Evolutionary conservation across 495 filamentous ascomycete species (phyloP), one percentile per base, ranked within the genome.

Genomic region (Penicillium malachiteum): DNA sequence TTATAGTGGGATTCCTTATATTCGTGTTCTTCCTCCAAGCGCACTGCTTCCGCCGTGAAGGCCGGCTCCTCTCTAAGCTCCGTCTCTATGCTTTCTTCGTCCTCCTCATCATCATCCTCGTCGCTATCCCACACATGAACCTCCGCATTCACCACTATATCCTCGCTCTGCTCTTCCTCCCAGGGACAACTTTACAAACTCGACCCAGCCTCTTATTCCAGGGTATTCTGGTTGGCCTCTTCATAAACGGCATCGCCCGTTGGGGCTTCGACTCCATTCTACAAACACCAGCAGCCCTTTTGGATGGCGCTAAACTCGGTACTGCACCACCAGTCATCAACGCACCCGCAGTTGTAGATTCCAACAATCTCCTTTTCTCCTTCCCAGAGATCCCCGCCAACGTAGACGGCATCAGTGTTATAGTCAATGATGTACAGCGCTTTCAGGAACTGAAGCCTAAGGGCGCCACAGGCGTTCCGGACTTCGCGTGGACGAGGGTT

Each of bases 91-190:
- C 64, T 18, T 58, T 79, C 48, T 65, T 85, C 47, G 71, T 67
- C 13, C 52, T 53, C 9, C 54, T 58, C 31, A 57, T 87, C 5
- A 50, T 81, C 11, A 54, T 76, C 41, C 70, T 85, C 46, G 60
- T 85, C 17, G 64, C 78, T 3, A 71, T 86, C 0, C 84, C 84
- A 11, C 62, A 78, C 52, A 78, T 85, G 72, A 83, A 80, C 57
- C 73, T 87, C 39, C 79, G 84, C 46, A 85, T 87, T 60, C 84
- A 87, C 60, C 84, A 87, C 63, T 87, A 86, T 62, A 84, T 87
- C 64, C 75, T 87, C 18, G 78, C 78, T 7, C 75, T 86, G 1
- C 68, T 86, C 10, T 73, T 86, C 39, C 71, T 84, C 7, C 81
- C 78, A 0, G 83, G 83, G 0, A 84, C 82, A 14, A 74, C 78